Conservation (phyloP, 176 grass and related monocot genomes). For the Saccharum spontaneum region DNA sequence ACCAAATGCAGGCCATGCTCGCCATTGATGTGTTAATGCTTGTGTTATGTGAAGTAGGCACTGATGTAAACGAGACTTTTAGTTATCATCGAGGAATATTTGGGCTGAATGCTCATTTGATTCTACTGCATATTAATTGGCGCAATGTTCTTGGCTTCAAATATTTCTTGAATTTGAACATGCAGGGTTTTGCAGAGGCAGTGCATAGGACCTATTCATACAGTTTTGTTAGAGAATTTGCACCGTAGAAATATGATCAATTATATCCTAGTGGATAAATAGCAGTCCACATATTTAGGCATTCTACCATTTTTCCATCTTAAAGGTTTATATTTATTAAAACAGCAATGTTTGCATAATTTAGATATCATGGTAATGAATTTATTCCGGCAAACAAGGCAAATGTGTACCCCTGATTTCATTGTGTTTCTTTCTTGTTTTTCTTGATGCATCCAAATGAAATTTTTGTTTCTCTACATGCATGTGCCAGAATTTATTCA, state of each 20-base stretch:
- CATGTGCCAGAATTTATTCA: not conserved
- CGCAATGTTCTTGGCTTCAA: not conserved
- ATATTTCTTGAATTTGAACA: not conserved
- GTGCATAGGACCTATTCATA: not conserved
- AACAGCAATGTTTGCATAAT: not conserved
- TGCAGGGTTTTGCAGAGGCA: not conserved
- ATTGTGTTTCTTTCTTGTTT: not conserved
- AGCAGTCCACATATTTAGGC: not conserved
- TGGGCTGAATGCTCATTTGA: not conserved
- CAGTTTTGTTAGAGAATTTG: not conserved
- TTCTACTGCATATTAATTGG: not conserved
- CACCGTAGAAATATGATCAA: not conserved
- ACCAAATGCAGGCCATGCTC: not conserved
- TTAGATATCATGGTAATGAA: not conserved
- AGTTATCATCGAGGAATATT: not conserved
- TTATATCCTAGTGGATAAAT: not conserved
- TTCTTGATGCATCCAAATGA: slow-evolving; percentile 2
- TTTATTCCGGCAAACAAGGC: not conserved
- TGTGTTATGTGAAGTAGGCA: not conserved
- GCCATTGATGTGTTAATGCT: not conserved
- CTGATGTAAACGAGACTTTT: not conserved
- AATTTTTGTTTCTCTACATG: not conserved
- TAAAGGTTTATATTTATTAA: not conserved
- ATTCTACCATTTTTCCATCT: not conserved
- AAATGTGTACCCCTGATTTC: not conserved